These are phyloP conservation scores for Capronia americana DNA, from an alignment of 2,329 filamentous ascomycete genomes.

Conservation along the genomic window DNA sequence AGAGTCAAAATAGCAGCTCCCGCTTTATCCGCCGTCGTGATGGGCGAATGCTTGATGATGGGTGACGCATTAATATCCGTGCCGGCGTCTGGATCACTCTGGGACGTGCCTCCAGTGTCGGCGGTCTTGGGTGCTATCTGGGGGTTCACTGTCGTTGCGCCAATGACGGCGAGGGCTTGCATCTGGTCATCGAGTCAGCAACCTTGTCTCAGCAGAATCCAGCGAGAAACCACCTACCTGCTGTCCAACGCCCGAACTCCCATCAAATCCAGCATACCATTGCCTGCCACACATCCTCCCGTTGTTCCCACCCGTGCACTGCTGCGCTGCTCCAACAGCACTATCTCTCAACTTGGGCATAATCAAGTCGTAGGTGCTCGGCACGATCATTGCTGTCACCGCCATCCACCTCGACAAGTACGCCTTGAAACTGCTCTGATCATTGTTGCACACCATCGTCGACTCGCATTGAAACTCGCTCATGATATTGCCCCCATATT, in stretches of 20 bases:
- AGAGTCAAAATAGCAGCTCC: conserved; percentile 50
- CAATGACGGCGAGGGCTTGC: conserved; percentile 68
- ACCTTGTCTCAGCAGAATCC: not conserved
- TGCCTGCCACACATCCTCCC: conserved; percentile 69
- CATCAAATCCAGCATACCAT: conserved; percentile 66
- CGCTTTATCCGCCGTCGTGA: conserved; percentile 47
- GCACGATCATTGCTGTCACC: conserved; percentile 66
- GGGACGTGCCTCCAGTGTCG: conserved; percentile 63
- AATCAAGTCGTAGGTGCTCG: conserved; percentile 62
- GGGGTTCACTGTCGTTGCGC: conserved; percentile 63
- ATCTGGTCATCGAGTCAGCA: conserved; percentile 50
- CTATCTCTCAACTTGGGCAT: conserved; percentile 65
- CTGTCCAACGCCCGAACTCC: conserved; percentile 67
- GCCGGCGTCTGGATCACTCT: conserved; percentile 48
- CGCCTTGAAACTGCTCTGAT: conserved; percentile 76
- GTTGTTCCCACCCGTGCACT: conserved; percentile 66
- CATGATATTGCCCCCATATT: conserved; percentile 60
- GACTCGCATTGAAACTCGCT: conserved; percentile 72
- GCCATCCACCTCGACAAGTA: conserved; percentile 71
- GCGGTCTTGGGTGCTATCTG: conserved; percentile 58
- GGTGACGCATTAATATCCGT: conserved; percentile 24
- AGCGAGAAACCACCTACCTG: conserved; percentile 50
- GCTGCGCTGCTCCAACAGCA: conserved; percentile 64
- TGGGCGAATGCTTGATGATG: conserved; percentile 24
- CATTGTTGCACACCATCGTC: conserved; percentile 66